Base-by-base conservation (phyloP, 2,329 filamentous ascomycete species). In the Sclerotinia nivalis region DNA sequence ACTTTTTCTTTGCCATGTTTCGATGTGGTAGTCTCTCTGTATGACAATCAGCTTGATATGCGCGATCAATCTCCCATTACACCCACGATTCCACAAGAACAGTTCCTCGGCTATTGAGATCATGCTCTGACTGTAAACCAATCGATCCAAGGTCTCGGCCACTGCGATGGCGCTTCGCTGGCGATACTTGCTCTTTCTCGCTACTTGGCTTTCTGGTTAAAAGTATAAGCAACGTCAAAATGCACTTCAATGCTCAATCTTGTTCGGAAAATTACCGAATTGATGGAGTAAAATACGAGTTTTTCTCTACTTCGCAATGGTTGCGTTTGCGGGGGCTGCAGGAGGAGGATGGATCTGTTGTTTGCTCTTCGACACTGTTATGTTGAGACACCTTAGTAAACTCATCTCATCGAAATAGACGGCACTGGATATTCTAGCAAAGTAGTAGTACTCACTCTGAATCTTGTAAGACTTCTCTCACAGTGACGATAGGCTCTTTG, bases 131-230 rank as follows among this genome's bases (percentile, higher is more conserved):
- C 13, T 50, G 8, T 43, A 52, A 20, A 8, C 2, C 4, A 22
- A 55, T 55, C 6, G 25, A 34, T 52, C 9, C 40, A 6, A 54
- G 9, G 8, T 13, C 28, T 43, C 25, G 47, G 15, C 15, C 25
- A 13, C 37, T 50, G 22, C 66, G 34, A 12, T 55, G 66, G 15
- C 66, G 58, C 37, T 69, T 69, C 25, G 47, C 61, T 69, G 66
- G 66, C 13, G 66, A 69, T 45, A 68, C 34, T 52, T 62, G n/a
- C 18, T 34, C 34, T 4, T 64, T 50, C 9, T 54, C 34, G 20
- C n/a, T 54, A 54, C n/a, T 52, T 34, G 22, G 20, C 6, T 31
- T 61, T 64, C 66, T 64, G 9, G 2, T 52, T 12, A 34, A 45
- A 43, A 34, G 28, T 52, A 45, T 69, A 31, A 69, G 58, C 56